phyloP scores from a whole-genome alignment of 2,329 filamentous ascomycete species.

The Lecanicillium sp. region DNA sequence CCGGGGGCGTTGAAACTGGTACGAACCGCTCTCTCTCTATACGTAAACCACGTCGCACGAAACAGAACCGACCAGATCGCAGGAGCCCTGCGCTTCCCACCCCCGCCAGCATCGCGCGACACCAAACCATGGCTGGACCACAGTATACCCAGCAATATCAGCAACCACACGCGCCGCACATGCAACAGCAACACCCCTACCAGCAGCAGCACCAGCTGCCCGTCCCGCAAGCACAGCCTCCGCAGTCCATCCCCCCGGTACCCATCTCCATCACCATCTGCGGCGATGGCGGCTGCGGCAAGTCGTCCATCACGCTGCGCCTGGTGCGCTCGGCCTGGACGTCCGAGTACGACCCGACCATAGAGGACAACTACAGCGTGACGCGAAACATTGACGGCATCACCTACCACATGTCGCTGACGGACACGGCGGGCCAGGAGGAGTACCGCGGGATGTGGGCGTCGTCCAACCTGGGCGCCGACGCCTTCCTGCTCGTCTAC shows the following conservation, averaged over 20 bases:
- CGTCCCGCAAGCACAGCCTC: background rate
- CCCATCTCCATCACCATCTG: constrained; percentile 74
- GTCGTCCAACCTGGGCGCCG: constrained; percentile 66
- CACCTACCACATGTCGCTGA: constrained; percentile 70
- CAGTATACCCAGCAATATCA: background rate
- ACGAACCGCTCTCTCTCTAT: too few species aligned
- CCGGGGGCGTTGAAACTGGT: too few species aligned
- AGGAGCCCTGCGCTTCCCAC: too few species aligned
- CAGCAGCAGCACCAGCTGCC: background rate
- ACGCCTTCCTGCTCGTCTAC: constrained; percentile 82
- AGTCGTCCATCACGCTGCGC: constrained; percentile 77
- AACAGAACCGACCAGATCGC: too few species aligned
- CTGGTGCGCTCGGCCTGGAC: constrained; percentile 80
- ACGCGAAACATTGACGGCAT: constrained; percentile 75
- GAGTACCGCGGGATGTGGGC: constrained; percentile 87
- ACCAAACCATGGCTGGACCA: too few species aligned
- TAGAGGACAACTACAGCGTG: constrained; percentile 79
- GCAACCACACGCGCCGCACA: background rate
- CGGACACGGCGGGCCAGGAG: constrained; percentile 83
- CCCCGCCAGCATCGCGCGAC: too few species aligned
- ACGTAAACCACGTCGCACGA: too few species aligned
- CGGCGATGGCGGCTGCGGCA: constrained; percentile 78
- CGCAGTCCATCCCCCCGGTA: constrained; percentile 25
- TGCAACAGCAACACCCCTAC: constrained; percentile 1
- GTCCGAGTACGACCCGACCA: constrained; percentile 72